phyloP scores from a whole-genome alignment of 176 grass and related monocot species.

The Aegilops tauschii region DNA sequence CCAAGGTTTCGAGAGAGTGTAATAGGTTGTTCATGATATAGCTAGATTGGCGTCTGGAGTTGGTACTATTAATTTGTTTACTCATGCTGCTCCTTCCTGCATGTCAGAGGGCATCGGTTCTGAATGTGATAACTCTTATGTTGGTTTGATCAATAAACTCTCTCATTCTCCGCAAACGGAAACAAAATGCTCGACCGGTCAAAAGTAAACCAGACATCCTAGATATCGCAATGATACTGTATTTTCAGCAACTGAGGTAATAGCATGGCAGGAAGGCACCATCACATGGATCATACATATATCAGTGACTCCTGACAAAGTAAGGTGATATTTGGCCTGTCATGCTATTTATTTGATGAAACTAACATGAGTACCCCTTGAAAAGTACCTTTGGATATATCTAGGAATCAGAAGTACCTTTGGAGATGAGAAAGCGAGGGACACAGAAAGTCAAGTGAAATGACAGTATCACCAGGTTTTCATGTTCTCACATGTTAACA shows the following conservation, averaged over 20 bases:
- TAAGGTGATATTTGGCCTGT: neutral
- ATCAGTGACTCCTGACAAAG: neutral
- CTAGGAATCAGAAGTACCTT: neutral
- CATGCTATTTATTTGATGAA: neutral
- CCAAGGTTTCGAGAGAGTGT: neutral
- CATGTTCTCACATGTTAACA: neutral
- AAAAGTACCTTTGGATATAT: neutral
- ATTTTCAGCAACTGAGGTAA: neutral
- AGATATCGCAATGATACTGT: neutral
- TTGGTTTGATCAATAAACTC: neutral
- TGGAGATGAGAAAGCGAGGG: neutral
- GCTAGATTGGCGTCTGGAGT: neutral
- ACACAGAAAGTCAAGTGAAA: neutral
- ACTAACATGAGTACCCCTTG: neutral
- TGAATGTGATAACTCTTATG: neutral
- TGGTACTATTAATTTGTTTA: neutral
- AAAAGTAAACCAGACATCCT: slow-evolving; percentile 7
- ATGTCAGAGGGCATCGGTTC: neutral
- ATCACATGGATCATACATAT: slow-evolving; percentile 5
- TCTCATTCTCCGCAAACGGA: neutral
- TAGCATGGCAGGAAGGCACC: slow-evolving; percentile 6
- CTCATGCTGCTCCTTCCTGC: neutral
- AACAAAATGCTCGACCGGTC: neutral
- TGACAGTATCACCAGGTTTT: neutral
- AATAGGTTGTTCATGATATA: neutral